Conservation (phyloP, 345 rosid species). For the Rhodamnia argentea region DNA sequence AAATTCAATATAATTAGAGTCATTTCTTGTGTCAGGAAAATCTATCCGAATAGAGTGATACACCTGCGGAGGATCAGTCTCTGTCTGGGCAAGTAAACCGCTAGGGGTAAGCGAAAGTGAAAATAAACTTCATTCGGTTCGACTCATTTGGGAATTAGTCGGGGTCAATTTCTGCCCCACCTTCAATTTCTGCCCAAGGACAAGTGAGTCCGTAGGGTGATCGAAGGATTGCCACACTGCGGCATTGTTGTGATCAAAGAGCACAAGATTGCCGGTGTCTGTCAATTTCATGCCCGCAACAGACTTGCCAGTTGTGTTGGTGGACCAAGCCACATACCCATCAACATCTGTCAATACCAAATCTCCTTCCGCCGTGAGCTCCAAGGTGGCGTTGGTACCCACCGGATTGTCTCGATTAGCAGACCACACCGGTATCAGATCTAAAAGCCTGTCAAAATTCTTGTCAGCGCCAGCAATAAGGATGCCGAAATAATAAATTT, state of each 20-base stretch:
- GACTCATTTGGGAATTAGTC: background rate
- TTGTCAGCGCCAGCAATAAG: rapidly evolving
- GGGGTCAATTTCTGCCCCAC: constrained; percentile 4
- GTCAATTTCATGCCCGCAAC: background rate
- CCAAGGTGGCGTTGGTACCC: background rate
- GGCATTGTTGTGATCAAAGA: background rate
- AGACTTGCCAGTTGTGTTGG: background rate
- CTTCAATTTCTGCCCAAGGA: constrained; percentile 3
- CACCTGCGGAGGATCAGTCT: no score
- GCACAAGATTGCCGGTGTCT: background rate
- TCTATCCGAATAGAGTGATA: no score
- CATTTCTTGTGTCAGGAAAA: no score
- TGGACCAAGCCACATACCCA: constrained; percentile 5
- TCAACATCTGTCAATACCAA: constrained; percentile 3
- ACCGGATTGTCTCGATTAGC: constrained; percentile 11
- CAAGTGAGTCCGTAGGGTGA: constrained; percentile 9
- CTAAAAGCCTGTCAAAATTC: background rate
- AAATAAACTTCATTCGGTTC: no score
- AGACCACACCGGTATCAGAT: constrained; percentile 2
- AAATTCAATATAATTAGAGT: no score
- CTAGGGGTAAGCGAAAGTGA: no score
- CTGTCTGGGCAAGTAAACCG: no score
- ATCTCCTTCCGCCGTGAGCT: background rate
- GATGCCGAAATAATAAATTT: background rate
- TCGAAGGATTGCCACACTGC: background rate